Base-by-base conservation (phyloP, 2,329 filamentous ascomycete genomes). In the Talaromyces atroroseus region DNA sequence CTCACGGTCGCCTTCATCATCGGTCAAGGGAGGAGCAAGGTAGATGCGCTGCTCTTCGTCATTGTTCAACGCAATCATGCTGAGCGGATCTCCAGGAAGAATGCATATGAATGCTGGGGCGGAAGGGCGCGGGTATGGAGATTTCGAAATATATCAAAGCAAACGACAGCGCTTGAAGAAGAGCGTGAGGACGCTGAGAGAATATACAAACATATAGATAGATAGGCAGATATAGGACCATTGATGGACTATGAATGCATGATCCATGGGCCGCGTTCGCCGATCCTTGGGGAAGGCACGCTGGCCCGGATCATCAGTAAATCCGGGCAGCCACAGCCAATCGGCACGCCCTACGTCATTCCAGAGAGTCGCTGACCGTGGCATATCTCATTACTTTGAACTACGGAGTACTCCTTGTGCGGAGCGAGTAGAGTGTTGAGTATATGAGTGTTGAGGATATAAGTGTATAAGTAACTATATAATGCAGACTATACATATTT, bases 31-130 rank as follows among this genome's bases (percentile, higher is more conserved):
- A 47, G 57, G 51, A n/a, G 59, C 49, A 16, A 54, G 5, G 18
- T 50, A 56, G 26, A 51, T 46, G 10, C 46, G 32, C 34, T 46
- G 45, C 44, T 60, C 58, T 44, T 60, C 58, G 36, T 59, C 56
- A 42, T 20, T 29, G 21, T 18, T 18, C 23, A 38, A 47, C n/a
- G 51, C 56, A 36, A 56, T 56, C 58, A 60, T 60, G 20, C 48
- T 52, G 52, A 18, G 20, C 38, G 32, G 23, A 3, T 12, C 26
- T 29, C 36, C 14, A 18, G 32, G 40, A 45, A 54, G 23, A 11
- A 48, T 40, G 52, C 52, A 54, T 54, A 21, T 20, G 40, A 48
- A 45, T 24, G 50, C 40, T 11, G 49, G n/a, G 24, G 38, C 26
- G 8, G 26, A n/a, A n/a, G n/a, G n/a, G n/a, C n/a, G n/a, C n/a